A percentile compares a stretch with the other conserved stretches of the same genome.
Evolutionary conservation across 768 basidiomycete genomes (phyloP).

Genomic region (Phlebiopsis gigantea): DNA sequence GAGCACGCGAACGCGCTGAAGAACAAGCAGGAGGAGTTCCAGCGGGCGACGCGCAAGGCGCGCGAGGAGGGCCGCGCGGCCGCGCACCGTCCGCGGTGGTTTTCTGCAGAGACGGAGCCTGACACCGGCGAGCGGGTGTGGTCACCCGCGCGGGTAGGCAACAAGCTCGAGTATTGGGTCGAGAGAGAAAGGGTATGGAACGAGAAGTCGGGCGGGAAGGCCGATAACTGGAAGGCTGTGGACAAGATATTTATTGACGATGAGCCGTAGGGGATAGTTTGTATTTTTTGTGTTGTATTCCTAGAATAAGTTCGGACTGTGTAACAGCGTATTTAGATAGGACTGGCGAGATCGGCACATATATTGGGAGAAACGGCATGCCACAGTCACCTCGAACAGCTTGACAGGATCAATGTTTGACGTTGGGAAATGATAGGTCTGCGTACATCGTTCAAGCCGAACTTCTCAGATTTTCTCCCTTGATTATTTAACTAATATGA

Average conservation of each 20-base stretch:
- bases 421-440: too few species aligned
- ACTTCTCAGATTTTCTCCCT: too few species aligned
- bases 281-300: not conserved
- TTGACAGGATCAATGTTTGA: too few species aligned
- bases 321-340: too few species aligned
- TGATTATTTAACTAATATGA: too few species aligned
- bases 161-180: constrained; percentile 75
- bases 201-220: constrained; percentile 24
- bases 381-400: too few species aligned
- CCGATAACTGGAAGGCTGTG: constrained; percentile 60
- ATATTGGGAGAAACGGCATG: too few species aligned
- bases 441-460: too few species aligned
- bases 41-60: constrained; percentile 61
- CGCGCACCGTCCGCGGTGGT: constrained; percentile 86
- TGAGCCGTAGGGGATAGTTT: constrained; percentile 18
- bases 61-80: constrained; percentile 70
- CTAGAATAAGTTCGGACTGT: not conserved
- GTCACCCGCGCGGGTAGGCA: constrained; percentile 53
- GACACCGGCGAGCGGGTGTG: constrained; percentile 92
- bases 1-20: constrained; percentile 81
- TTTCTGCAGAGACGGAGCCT: constrained; percentile 70
- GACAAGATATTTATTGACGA: constrained; percentile 81
- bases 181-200: constrained; percentile 66
- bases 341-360: too few species aligned
- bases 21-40: constrained; percentile 75